A percentile compares a stretch with the other conserved stretches of the same genome.
These are phyloP conservation scores for Gossypium stocksii DNA, from an alignment of 345 rosid genomes.

Conservation along the genomic window DNA sequence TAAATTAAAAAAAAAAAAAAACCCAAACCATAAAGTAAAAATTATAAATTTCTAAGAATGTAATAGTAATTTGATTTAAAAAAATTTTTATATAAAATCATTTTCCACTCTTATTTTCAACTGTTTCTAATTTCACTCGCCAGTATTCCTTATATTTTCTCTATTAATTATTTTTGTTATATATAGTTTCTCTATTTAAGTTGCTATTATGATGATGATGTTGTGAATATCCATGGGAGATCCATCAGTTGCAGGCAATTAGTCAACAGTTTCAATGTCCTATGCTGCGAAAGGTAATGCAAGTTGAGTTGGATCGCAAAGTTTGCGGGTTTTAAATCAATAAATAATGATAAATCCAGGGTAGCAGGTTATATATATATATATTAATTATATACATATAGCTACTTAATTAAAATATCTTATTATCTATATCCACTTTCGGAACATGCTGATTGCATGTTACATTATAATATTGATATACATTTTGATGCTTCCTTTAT, in stretches of 20 bases:
- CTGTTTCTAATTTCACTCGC: too few species aligned
- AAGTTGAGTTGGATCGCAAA: conserved; percentile 13
- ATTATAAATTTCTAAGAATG: too few species aligned
- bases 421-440: neutral
- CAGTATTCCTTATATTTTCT: too few species aligned
- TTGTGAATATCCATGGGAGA: neutral
- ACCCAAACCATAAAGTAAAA: too few species aligned
- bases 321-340: neutral
- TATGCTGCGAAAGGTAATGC: conserved; percentile 6
- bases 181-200: neutral
- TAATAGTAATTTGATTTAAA: too few species aligned
- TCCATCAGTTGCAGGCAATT: conserved; percentile 9
- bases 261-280: neutral
- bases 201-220: neutral
- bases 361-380: neutral
- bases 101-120: too few species aligned
- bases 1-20: too few species aligned
- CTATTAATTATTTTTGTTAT: too few species aligned
- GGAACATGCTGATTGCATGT: neutral
- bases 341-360: conserved; percentile 5
- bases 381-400: neutral
- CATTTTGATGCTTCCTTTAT: neutral
- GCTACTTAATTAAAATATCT: neutral
- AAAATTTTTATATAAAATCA: too few species aligned
- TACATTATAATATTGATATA: neutral